Evolutionary conservation across 2,329 filamentous ascomycete genomes (phyloP), one percentile per base, ranked within the genome.

Genomic region (Xylariaceae sp.): DNA sequence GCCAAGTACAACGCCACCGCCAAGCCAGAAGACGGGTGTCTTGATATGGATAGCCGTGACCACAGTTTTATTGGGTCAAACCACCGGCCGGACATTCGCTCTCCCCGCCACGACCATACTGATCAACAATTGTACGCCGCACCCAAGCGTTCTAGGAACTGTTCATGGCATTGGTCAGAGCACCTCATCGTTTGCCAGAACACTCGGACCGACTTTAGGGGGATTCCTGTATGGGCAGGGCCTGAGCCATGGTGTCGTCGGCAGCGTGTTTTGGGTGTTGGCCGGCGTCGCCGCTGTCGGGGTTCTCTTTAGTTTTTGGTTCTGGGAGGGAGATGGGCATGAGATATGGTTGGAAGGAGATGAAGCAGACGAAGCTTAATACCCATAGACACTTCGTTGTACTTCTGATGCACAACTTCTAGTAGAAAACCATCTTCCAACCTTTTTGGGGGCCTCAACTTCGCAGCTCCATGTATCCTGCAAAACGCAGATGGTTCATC

Each of bases 271-370:
- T 68, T 85, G 81, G 81, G 69, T 70, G 0, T 62, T 85, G 38
- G 73, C 72, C 11, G 65, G 67, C 3, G 68, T 82, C 7, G 79
- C 79, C 0, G 54, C 78, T 0, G 66, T 70, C 18, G 78, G 76
- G 0, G 64, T 74, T 15, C 51, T 78, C 5, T 74, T 76, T 5
- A 83, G 78, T 46, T 73, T 75, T 57, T 74, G 77, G 51, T 77
- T 86, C 9, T 69, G 68, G 45, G 83, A 86, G 56, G 82, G 83
- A 0, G 71, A 83, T 58, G 83, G 83, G 0, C 82, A 86, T 62
- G 83, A 86, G 63, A 79, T 86, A 41, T 74, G 81, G 72, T 62
- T 86, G 2, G 79, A 83, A 27, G 83, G 82, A 0, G 83, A 86
- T 54, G 75, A 79, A 27, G 76, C 77, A 31, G 71, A 70, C 0